A percentile compares a stretch with the other conserved stretches of the same genome.
These are phyloP conservation scores for Phaeosphaeriaceae sp. DNA, from an alignment of 2,329 filamentous ascomycete species.

Conservation along the genomic window DNA sequence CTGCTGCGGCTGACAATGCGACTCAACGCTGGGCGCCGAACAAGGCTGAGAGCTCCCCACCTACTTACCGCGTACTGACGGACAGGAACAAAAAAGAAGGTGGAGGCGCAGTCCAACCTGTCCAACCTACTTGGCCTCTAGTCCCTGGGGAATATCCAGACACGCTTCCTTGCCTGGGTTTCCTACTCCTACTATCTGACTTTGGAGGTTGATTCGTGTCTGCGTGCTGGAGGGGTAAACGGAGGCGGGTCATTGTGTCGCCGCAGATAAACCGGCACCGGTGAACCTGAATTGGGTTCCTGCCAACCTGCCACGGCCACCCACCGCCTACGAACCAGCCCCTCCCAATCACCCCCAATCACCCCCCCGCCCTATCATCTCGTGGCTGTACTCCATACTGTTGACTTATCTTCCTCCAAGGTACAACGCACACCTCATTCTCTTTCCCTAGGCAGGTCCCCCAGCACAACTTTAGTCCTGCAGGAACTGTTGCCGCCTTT, in stretches of 20 bases:
- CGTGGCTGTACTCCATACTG: background rate
- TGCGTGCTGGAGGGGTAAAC: constrained; percentile 17
- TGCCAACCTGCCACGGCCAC: background rate
- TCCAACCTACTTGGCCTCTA: background rate
- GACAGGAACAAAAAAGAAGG: constrained; percentile 16
- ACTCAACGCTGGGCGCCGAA: constrained; percentile 27
- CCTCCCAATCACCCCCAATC: background rate
- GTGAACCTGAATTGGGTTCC: background rate
- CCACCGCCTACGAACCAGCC: too few relatives aligned
- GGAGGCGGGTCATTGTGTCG: constrained; percentile 12
- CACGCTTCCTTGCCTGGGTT: too few relatives aligned
- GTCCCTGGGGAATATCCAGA: too few relatives aligned
- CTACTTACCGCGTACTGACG: too few relatives aligned
- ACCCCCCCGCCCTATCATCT: background rate
- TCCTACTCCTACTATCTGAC: too few relatives aligned
- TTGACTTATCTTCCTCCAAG: too few relatives aligned
- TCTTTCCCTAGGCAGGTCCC: too few relatives aligned
- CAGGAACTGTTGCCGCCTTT: too few relatives aligned
- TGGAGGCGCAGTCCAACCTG: constrained; percentile 3
- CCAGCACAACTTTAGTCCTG: constrained; percentile 1
- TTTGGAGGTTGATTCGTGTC: constrained; percentile 8
- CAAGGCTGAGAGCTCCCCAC: constrained; percentile 28
- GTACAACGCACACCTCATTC: too few relatives aligned
- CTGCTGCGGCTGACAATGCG: constrained; percentile 39
- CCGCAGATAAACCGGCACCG: constrained; percentile 14